A percentile compares a stretch with the other conserved stretches of the same genome.
Conservation (phyloP, 352 stramenopile genomes). For the Globisporangium emineosum region DNA sequence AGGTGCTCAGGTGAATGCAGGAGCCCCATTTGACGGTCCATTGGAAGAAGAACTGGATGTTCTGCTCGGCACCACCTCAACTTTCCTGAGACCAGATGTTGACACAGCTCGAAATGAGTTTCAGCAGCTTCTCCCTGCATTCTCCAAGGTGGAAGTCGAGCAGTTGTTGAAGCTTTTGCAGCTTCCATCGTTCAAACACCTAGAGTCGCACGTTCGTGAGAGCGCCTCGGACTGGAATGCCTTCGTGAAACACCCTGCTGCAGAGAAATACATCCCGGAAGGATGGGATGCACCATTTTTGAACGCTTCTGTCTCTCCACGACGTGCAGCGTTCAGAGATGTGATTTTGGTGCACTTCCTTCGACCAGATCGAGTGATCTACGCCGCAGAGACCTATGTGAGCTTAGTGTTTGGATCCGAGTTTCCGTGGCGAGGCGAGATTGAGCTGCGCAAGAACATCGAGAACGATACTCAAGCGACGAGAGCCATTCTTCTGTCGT, state of each 20-base stretch:
- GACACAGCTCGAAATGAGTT: conserved; percentile 41
- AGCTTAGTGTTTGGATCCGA: conserved; percentile 82
- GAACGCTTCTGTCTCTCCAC: conserved; percentile 32
- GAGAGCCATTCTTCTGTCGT: conserved; percentile 96
- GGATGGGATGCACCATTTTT: conserved; percentile 55
- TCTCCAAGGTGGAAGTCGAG: conserved; percentile 71
- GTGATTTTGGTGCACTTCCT: conserved; percentile 83
- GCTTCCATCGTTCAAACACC: conserved; percentile 74
- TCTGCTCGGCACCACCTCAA: conserved; percentile 52
- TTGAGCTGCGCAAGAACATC: conserved; percentile 93
- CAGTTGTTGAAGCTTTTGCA: conserved; percentile 81
- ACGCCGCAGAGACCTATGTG: conserved; percentile 75
- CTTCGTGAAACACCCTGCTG: conserved; percentile 75
- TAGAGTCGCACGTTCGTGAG: conserved; percentile 65
- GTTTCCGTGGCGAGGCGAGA: conserved; percentile 94
- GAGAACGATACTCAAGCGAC: conserved; percentile 89
- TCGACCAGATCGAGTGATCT: conserved; percentile 88
- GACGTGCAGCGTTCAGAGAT: conserved; percentile 72
- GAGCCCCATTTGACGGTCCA: conserved; percentile 50
- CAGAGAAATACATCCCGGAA: conserved; percentile 69
- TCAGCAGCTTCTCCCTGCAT: conserved; percentile 45
- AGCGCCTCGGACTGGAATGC: conserved; percentile 65
- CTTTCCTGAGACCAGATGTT: conserved; percentile 45
- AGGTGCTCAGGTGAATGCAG: conserved; percentile 29
- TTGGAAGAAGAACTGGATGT: conserved; percentile 72